Percentiles rank a stretch among this genome's conserved stretches.
Conservation (phyloP, 768 basidiomycete genomes). For the Melanogaster broomeanus region DNA sequence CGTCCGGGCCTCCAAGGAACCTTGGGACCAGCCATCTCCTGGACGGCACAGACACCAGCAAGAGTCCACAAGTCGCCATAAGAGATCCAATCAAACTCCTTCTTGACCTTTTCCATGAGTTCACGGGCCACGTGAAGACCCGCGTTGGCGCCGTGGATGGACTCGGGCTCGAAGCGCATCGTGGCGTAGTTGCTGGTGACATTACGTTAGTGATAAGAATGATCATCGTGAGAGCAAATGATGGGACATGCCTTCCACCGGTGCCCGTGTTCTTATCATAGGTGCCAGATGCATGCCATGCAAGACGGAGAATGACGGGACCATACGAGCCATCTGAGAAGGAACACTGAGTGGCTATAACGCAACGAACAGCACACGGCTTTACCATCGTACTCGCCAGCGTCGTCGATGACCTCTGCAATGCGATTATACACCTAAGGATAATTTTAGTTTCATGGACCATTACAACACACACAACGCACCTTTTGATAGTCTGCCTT, state of each 20-base stretch:
- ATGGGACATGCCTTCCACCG: conserved; percentile 68
- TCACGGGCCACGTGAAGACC: conserved; percentile 80
- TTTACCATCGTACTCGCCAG: conserved; percentile 79
- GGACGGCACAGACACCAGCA: conserved; percentile 86
- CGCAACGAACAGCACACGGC: not conserved
- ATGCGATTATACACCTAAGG: conserved; percentile 87
- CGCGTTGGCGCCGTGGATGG: conserved; percentile 80
- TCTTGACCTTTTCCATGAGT: conserved; percentile 84
- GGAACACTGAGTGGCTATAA: conserved; percentile 2
- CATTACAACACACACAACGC: conserved; percentile 1
- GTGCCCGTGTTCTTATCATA: conserved; percentile 79
- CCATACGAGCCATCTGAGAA: conserved; percentile 81
- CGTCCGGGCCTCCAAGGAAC: conserved; percentile 94
- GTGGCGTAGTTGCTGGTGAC: conserved; percentile 89
- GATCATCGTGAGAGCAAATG: not conserved
- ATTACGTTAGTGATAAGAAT: conserved; percentile 9
- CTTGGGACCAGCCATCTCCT: conserved; percentile 92
- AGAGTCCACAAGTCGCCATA: conserved; percentile 99
- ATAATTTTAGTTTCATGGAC: not conserved
- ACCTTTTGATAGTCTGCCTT: conserved; percentile 92
- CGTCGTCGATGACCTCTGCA: conserved; percentile 73
- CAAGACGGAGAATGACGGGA: conserved; percentile 85
- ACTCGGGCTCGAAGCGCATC: conserved; percentile 94
- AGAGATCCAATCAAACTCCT: conserved; percentile 89
- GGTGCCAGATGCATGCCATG: conserved; percentile 94